A percentile compares a stretch with the other conserved stretches of the same genome.
phyloP scores from a whole-genome alignment of 176 grass and related monocot species.

The Panicum miliaceum region DNA sequence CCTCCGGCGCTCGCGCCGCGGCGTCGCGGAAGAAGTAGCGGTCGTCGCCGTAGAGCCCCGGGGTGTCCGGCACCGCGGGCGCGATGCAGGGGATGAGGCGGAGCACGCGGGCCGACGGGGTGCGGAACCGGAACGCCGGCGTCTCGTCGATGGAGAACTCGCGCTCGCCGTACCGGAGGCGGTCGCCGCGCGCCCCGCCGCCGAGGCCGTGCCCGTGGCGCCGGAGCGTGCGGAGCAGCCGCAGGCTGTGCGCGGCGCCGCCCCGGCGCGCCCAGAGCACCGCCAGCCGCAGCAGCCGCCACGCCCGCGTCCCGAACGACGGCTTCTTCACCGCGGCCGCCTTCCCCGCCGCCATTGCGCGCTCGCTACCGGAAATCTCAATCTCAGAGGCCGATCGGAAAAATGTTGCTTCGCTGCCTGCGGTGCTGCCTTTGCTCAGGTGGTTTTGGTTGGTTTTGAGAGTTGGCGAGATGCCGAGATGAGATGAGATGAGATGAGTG shows the following conservation, averaged over 20 bases:
- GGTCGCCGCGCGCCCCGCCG: not conserved
- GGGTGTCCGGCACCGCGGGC: conserved; percentile 46
- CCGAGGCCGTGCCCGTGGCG: conserved; percentile 26
- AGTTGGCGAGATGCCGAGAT: not conserved
- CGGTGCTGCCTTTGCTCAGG: not conserved
- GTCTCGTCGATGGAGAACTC: conserved; percentile 94
- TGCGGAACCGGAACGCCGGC: conserved; percentile 72
- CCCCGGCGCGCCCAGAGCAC: conserved; percentile 68
- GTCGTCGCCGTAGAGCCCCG: conserved; percentile 53
- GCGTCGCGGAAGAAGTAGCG: conserved; percentile 44
- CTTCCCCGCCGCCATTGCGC: conserved; percentile 10
- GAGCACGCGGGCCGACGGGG: conserved; percentile 57
- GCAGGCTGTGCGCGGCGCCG: conserved; percentile 57
- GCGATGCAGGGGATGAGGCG: conserved; percentile 73
- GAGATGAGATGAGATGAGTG: conserved; percentile 44
- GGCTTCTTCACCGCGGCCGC: conserved; percentile 24
- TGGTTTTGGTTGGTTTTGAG: not conserved
- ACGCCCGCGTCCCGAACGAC: conserved; percentile 56
- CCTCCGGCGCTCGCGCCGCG: not conserved
- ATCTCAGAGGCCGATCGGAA: not conserved
- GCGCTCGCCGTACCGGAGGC: conserved; percentile 60
- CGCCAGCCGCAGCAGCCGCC: conserved; percentile 64
- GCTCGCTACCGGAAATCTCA: no score
- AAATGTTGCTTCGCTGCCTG: not conserved
- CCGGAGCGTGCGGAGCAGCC: conserved; percentile 57